phyloP scores from a whole-genome alignment of 2,329 filamentous ascomycete species.

The Botrytis elliptica region DNA sequence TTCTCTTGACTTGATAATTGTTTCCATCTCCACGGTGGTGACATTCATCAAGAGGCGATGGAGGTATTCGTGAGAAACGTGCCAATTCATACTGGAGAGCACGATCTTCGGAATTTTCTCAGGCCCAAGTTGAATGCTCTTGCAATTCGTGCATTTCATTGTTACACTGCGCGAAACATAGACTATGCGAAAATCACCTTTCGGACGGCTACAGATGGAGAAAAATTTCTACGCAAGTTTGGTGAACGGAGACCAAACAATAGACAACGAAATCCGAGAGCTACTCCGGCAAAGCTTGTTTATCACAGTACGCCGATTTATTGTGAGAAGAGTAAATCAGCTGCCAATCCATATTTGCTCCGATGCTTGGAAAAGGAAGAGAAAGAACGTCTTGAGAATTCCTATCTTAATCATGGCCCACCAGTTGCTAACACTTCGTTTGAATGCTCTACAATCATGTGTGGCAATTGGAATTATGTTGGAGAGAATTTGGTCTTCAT shows the following conservation, averaged over 20 bases:
- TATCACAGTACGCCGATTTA: constrained; percentile 31
- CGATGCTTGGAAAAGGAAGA: constrained; percentile 31
- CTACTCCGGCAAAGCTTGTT: constrained; percentile 15
- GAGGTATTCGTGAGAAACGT: constrained; percentile 48
- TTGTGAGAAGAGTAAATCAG: constrained; percentile 30
- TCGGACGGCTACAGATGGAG: constrained; percentile 42
- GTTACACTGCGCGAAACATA: constrained; percentile 45
- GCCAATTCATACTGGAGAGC: constrained; percentile 43
- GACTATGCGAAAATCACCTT: constrained; percentile 48
- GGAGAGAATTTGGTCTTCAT: constrained; percentile 43
- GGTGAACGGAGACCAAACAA: constrained; percentile 28
- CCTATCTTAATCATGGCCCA: constrained; percentile 15
- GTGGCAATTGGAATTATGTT: constrained; percentile 47
- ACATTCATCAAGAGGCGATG: constrained; percentile 39
- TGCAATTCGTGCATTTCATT: constrained; percentile 45
- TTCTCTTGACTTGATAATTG: not conserved
- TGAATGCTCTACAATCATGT: constrained; percentile 39
- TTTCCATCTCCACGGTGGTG: not conserved
- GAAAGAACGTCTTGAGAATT: constrained; percentile 17
- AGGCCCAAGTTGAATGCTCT: constrained; percentile 41
- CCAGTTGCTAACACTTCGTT: constrained; percentile 36
- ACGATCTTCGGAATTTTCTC: constrained; percentile 45
- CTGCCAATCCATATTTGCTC: constrained; percentile 29
- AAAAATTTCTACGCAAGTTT: constrained; percentile 44
- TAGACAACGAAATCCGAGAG: not conserved